These are phyloP conservation scores for Daedaleopsis sinensis DNA, from an alignment of 768 basidiomycete species.

Conservation along the genomic window DNA sequence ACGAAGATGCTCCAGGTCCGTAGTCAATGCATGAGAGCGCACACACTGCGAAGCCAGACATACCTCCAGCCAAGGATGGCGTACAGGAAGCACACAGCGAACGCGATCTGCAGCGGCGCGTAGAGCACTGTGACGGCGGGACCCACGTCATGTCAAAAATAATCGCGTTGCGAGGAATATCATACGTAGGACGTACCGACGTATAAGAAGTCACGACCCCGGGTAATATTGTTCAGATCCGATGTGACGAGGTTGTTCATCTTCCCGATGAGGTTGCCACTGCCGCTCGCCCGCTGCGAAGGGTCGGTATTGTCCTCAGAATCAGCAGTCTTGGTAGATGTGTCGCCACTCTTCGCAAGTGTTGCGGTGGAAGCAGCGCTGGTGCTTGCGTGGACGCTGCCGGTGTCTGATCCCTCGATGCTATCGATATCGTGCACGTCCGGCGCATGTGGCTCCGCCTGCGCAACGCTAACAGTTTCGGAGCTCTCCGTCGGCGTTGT, in stretches of 20 bases:
- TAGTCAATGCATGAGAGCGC: not conserved
- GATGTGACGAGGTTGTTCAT: slow-evolving; percentile 80
- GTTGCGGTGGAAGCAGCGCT: slow-evolving; percentile 8
- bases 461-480: slow-evolving; percentile 27
- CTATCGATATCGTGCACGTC: not conserved
- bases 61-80: slow-evolving; percentile 51
- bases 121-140: slow-evolving; percentile 30
- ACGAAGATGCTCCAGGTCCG: slow-evolving; percentile 35
- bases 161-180: not conserved
- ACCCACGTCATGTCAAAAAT: not conserved
- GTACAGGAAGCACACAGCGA: slow-evolving; percentile 48
- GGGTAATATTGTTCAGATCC: slow-evolving; percentile 46
- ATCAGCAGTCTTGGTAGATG: slow-evolving; percentile 6
- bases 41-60: slow-evolving; percentile 2
- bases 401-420: slow-evolving; percentile 12
- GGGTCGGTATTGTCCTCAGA: not conserved
- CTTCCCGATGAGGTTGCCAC: slow-evolving; percentile 64
- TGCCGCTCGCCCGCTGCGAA: not conserved
- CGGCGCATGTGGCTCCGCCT: slow-evolving; percentile 1
- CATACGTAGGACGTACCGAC: slow-evolving; percentile 7
- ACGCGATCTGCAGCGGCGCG: slow-evolving; percentile 42
- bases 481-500: slow-evolving; percentile 30
- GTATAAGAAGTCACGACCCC: slow-evolving; percentile 31
- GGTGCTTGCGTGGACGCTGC: slow-evolving; percentile 18
- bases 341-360: slow-evolving; percentile 8